Evolutionary conservation across 306 rosid genomes (phyloP).

Genomic region (Cucumis cinereus): DNA sequence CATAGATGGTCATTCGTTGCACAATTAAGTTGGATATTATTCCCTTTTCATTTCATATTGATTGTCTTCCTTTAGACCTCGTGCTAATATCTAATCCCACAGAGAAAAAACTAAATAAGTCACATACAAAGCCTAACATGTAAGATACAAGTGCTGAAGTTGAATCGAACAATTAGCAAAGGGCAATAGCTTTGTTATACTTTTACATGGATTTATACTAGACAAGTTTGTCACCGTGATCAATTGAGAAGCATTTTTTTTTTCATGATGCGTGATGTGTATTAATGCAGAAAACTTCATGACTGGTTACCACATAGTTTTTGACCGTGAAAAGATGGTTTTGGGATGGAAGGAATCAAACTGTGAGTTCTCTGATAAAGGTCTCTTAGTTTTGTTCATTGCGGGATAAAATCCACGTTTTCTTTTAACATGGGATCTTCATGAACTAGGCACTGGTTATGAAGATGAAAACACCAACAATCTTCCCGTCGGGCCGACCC

Average conservation of each 20-base stretch:
- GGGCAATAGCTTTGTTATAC: neutral
- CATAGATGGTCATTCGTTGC: neutral
- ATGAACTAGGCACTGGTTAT: neutral
- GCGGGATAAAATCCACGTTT: neutral
- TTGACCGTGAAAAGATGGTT: slow-evolving; percentile 68
- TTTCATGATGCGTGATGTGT: neutral
- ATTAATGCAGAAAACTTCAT: slow-evolving; percentile 82
- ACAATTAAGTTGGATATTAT: neutral
- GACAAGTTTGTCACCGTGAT: neutral
- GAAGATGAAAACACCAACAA: neutral
- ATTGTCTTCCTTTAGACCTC: neutral
- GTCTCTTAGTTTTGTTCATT: neutral
- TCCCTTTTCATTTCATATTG: neutral
- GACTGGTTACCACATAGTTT: slow-evolving; percentile 69
- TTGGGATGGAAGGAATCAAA: slow-evolving; percentile 69
- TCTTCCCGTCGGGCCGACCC: neutral
- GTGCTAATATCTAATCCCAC: neutral
- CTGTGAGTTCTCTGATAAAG: slow-evolving; percentile 37
- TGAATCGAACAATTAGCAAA: neutral
- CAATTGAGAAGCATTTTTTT: neutral
- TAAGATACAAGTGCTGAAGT: neutral
- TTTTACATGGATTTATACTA: neutral
- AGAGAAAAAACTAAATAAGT: too few species aligned
- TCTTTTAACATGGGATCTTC: neutral
- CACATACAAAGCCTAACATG: neutral